Evolutionary conservation across 2,329 filamentous ascomycete species (phyloP).

Genomic region (Tolypocladium album): DNA sequence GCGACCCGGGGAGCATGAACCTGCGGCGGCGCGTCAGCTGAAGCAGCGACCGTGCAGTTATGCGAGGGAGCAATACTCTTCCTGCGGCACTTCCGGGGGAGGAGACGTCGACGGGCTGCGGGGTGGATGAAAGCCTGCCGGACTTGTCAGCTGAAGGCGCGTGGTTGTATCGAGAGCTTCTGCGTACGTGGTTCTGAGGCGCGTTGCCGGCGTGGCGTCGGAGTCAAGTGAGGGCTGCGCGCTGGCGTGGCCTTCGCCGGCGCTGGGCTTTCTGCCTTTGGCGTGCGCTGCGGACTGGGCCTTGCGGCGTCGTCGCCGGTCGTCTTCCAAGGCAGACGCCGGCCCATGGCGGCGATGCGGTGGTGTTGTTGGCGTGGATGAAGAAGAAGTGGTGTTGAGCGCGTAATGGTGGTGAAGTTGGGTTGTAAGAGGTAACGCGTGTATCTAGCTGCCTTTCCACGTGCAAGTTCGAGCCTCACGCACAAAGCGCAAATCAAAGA

Average conservation of each 20-base stretch:
- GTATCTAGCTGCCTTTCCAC: not conserved
- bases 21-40: conserved; percentile 19
- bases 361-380: not conserved
- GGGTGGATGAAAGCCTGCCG: conserved; percentile 7
- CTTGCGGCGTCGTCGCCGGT: not conserved
- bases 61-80: too few species aligned
- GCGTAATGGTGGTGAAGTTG: too few species aligned
- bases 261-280: not conserved
- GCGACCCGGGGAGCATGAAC: conserved; percentile 53
- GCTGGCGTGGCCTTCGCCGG: not conserved
- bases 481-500: not conserved
- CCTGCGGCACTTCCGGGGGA: conserved; percentile 33
- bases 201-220: conserved; percentile 1
- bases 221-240: not conserved
- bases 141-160: not conserved
- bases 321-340: conserved; percentile 40
- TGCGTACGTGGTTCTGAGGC: not conserved
- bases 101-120: conserved; percentile 40
- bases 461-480: not conserved
- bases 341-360: conserved; percentile 28
- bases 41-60: too few species aligned
- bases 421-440: not conserved
- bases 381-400: not conserved
- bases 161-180: not conserved
- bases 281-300: conserved; percentile 5